Base-by-base conservation (phyloP, 352 stramenopile genomes). In the Pythium apleroticum region DNA sequence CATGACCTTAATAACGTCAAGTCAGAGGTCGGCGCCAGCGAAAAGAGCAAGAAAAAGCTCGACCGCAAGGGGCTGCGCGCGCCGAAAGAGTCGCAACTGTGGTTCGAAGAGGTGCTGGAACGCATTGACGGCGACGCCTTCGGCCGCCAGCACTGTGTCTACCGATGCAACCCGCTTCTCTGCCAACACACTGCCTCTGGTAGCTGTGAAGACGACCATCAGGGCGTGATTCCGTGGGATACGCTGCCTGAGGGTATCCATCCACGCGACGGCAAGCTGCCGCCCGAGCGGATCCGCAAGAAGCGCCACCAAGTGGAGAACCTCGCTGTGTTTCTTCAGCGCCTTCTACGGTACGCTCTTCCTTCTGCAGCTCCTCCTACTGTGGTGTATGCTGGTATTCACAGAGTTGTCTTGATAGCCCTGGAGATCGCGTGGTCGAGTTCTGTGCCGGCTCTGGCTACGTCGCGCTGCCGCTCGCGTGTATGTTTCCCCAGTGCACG, bases 221-320 rank as follows among this genome's bases (percentile, higher is more conserved):
- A 62, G 6, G 20, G 22, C 20, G 68, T 71, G n/a, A 91, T 93
- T 52, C 82, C 82, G 14, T 93, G 85, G 85, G 58, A 68, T 9
- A 49, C 74, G 28, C 66, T 93, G 33, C 85, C 85, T 2, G 62
- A 74, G 8, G 82, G 85, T 24, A 89, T 93, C 57, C 83, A 91
- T 45, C 85, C 85, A 14, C 71, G 77, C 31, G 80, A 90, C 33
- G 85, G 85, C 59, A 84, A 90, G 45, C 68, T 93, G 30, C 72
- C 76, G 9, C 61, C 58, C 4, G 52, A 78, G 31, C 80, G 83
- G 54, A 77, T 79, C 48, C 74, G 72, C 35, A 91, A 89, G 70
- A 93, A 93, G 63, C 76, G 77, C 6, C 81, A 84, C 2, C 85
- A 93, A 68, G 83, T 93, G 33, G 85, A 93, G 48, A 93, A 93